Conservation (phyloP, 345 rosid genomes). For the Boechera divaricarpa region DNA sequence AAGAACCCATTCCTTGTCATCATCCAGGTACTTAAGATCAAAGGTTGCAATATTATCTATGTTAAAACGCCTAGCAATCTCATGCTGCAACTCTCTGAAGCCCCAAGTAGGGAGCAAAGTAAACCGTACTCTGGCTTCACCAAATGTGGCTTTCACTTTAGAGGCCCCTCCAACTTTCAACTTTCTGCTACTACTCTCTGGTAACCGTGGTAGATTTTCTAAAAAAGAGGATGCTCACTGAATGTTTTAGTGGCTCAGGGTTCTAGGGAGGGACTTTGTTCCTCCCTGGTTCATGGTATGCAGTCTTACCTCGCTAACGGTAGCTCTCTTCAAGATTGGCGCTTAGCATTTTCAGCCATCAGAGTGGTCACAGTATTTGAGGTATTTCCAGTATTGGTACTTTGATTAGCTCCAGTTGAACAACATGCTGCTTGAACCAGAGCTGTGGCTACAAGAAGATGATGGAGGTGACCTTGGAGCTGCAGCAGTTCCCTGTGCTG, state of each 20-base stretch:
- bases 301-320: conserved; percentile 62
- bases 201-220: conserved; percentile 50
- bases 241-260: conserved; percentile 70
- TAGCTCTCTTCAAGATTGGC: conserved; percentile 64
- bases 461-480: conserved; percentile 64
- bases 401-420: conserved; percentile 68
- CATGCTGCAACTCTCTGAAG: conserved; percentile 58
- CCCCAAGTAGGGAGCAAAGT: conserved; percentile 60
- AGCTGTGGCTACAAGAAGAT: conserved; percentile 83
- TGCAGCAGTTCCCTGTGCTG: conserved; percentile 50
- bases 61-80: conserved; percentile 62
- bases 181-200: conserved; percentile 38
- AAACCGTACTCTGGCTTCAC: conserved; percentile 70
- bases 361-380: conserved; percentile 35
- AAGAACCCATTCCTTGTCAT: conserved; percentile 77
- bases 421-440: conserved; percentile 74
- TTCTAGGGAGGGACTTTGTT: conserved; percentile 59
- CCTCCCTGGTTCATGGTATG: conserved; percentile 57
- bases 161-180: conserved; percentile 37
- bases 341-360: conserved; percentile 48
- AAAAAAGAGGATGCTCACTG: conserved; percentile 48
- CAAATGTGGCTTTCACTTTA: conserved; percentile 71
- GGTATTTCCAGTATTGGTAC: conserved; percentile 41
- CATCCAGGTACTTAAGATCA: conserved; percentile 71
- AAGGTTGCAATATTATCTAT: conserved; percentile 50